Base-by-base conservation (phyloP, 805 yeast genomes). In the Suhomyces pyralidae region DNA sequence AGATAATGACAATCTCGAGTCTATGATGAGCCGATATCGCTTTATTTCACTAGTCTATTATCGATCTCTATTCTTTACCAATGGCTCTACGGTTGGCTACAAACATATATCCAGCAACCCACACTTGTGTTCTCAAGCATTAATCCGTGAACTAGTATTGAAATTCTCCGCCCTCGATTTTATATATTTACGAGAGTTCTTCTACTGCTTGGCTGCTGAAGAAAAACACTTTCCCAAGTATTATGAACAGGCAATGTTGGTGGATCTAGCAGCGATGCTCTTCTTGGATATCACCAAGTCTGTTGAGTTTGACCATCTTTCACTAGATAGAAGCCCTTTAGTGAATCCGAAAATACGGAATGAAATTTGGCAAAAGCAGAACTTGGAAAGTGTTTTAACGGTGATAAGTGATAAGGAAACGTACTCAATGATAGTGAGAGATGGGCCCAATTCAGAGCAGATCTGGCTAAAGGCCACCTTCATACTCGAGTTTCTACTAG, bases 11-110 rank as follows among this genome's bases (percentile, higher is more conserved):
- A 67, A 65, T 51, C 40, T 58, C 50, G 65, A 62, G 36, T 68
- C 74, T 1, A 64, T 70, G 67, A 26, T 26, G 9, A 48, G 67
- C 5, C 60, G 77, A n/a, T 61, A 58, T 52, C 61, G 58, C 26
- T 55, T 67, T 17, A 24, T 58, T 5, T 26, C 51, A 14, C 45
- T 63, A 36, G 53, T 62, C 0, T 65, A 58, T 49, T 59, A 59
- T 46, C 51, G 65, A 51, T 53, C 64, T 4, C 42, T 56, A 8
- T 54, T 52, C 50, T 58, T 50, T 26, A 51, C 58, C 9, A 50
- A 55, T 47, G 61, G 58, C 1, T 42, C 51, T 17, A 20, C 50
- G 32, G 24, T 57, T 3, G 53, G 52, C 25, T 42, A 24, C 30
- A 22, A 40, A 2, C 22, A 26, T 3, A 4, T 17, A 19, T 38